Evolutionary conservation across 2,329 filamentous ascomycete species (phyloP).

Genomic region (Ploettnerulaceae sp.): DNA sequence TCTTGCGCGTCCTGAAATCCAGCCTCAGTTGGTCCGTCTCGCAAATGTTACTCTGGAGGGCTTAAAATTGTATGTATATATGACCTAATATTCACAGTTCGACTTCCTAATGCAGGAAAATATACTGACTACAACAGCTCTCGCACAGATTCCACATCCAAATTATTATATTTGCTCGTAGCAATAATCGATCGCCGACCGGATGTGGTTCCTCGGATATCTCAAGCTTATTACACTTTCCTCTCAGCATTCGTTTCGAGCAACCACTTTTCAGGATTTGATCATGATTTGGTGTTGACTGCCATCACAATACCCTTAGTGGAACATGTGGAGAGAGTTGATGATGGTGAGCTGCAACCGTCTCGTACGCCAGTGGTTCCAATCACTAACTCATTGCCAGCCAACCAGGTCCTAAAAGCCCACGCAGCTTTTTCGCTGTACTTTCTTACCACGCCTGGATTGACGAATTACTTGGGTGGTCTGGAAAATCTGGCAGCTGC

Average conservation of each 20-base stretch:
- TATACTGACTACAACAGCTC: constrained; percentile 21
- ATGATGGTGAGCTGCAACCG: constrained; percentile 18
- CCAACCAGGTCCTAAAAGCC: constrained; percentile 18
- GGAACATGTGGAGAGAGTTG: constrained; percentile 9
- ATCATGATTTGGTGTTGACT: constrained; percentile 18
- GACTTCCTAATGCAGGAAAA: not conserved
- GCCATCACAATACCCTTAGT: constrained; percentile 28
- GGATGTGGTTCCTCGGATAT: constrained; percentile 25
- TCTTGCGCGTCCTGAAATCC: constrained; percentile 22
- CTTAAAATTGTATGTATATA: constrained; percentile 26
- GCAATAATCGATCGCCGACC: constrained; percentile 22
- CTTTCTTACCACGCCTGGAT: constrained; percentile 31
- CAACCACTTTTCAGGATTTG: constrained; percentile 5
- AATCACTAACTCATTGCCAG: constrained; percentile 16
- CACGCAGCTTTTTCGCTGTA: constrained; percentile 30
- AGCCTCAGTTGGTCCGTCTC: constrained; percentile 23
- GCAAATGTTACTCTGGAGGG: constrained; percentile 25
- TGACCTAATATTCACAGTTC: not conserved
- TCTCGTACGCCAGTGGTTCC: not conserved
- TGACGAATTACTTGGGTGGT: constrained; percentile 22
- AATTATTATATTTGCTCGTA: constrained; percentile 27
- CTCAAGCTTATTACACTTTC: constrained; percentile 29
- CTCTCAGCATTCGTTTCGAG: constrained; percentile 26
- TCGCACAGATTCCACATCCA: constrained; percentile 15
- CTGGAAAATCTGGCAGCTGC: constrained; percentile 25